Base-by-base conservation (phyloP, 192 early-diverging fungal species). In the Lobulomyces angularis region DNA sequence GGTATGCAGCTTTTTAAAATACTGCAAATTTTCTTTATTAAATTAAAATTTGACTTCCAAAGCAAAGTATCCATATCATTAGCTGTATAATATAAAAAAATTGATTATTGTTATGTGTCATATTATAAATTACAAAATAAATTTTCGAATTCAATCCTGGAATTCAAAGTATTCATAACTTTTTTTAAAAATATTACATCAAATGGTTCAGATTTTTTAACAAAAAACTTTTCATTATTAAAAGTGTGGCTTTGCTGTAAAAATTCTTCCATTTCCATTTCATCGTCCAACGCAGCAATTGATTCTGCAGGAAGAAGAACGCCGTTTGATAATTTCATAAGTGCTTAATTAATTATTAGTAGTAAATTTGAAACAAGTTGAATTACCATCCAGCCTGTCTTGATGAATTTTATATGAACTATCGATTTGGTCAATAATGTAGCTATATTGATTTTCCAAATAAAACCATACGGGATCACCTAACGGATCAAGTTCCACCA, bases 401-500 rank as follows among this genome's bases (percentile, higher is more conserved):
- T 24, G n/a, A 45, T 70, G 61, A 11, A 25, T 39, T 20, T 59
- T 59, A 45, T 82, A 90, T 1, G 76, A 77, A 22, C 77, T 69
- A 17, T 61, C 58, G 56, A 94, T 68, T 37, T 83, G 76, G 18
- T 72, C 75, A 3, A 82, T 70, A 34, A 91, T 89, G 77, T 81
- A 93, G 27, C 74, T 58, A 51, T 86, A 88, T 57, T 89, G 90
- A 46, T 74, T 81, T 38, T 84, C 83, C 23, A 94, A 64, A 63
- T 88, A 92, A 48, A 75, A 79, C 57, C 80, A 83, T 9, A 88
- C 86, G 11, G 93, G 93, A 45, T 94, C 88, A 35, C 64, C 67
- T n/a, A 73, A 73, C 7, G 85, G 74, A 48, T 86, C 73, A 3
- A 86, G 51, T 17, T 89, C 82, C 22, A 82, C 71, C 2, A 86